Evolutionary conservation across 192 early-diverging fungal species (phyloP), one percentile per base, ranked within the genome.

Genomic region (Coemansia sp.): DNA sequence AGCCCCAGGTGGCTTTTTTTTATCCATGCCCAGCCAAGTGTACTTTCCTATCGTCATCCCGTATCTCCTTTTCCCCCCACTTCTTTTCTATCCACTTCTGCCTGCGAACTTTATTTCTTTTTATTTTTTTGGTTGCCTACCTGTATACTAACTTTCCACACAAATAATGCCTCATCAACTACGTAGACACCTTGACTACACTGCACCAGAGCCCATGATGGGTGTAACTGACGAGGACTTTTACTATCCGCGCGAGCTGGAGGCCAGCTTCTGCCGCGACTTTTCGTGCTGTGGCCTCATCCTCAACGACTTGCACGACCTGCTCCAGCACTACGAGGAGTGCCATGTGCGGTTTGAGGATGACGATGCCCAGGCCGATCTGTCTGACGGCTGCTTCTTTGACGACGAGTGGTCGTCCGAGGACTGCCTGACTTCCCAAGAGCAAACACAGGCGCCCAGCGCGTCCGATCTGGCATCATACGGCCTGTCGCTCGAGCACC

Each of bases 271-370:
- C 80, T 97, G 95, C 83, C 92, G 93, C 78, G 93, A 98, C 88
- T 98, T 96, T 72, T 87, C 87, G 59, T 98, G 96, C 87, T 98
- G 96, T 73, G 96, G 96, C 30, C 86, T 94, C 35, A 81, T 91
- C 42, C 86, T 98, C 57, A 88, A 88, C 65, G 92, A 95, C 77
- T 83, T 98, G 70, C 96, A 98, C 85, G 95, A 94, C 68, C 91
- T 98, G 52, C 80, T 98, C 33, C 94, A 95, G 80, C 96, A 98
- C 78, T 96, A 94, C 74, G 96, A 98, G 84, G 96, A 98, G 73
- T 89, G 87, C 72, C 96, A 98, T 68, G 94, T 95, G 28, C 89
- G 89, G 37, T 87, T 95, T 47, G 95, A 95, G 76, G 89, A 92
- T 11, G 96, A 98, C 64, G 91, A 92, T 47, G 88, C 77, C 14